phyloP scores from a whole-genome alignment of 2,329 filamentous ascomycete species.

The Xylaria sp. region DNA sequence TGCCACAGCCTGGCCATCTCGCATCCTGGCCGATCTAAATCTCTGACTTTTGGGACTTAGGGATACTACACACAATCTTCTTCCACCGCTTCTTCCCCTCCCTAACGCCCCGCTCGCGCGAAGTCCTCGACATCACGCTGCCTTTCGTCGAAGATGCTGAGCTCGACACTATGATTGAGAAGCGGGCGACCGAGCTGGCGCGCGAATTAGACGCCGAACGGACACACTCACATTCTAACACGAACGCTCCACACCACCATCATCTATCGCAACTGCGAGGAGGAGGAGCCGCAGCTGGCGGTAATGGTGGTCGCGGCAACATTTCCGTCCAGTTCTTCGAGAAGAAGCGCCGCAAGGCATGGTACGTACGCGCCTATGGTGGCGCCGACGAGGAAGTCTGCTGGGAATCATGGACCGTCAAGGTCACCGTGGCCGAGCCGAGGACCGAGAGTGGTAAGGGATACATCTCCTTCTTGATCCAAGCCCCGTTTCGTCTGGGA shows the following conservation, averaged over 20 bases:
- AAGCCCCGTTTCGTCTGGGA: neutral
- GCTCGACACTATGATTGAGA: constrained; percentile 92
- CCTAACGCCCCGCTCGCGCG: constrained; percentile 82
- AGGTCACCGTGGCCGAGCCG: constrained; percentile 92
- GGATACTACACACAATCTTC: constrained; percentile 96
- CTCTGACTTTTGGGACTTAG: constrained; percentile 58
- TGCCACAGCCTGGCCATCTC: constrained; percentile 34
- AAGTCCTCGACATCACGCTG: constrained; percentile 89
- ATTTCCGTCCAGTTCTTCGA: constrained; percentile 95
- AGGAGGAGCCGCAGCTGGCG: constrained; percentile 9
- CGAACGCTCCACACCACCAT: constrained; percentile 43
- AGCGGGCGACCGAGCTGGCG: constrained; percentile 81
- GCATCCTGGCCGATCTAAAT: constrained; percentile 28
- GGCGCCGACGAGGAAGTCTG: constrained; percentile 88
- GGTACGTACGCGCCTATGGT: constrained; percentile 68
- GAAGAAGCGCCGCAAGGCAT: constrained; percentile 84
- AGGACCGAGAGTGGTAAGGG: constrained; percentile 84
- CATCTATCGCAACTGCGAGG: constrained; percentile 49
- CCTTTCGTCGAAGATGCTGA: constrained; percentile 91
- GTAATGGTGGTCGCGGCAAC: constrained; percentile 66
- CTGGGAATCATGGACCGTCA: constrained; percentile 96
- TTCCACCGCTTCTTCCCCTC: constrained; percentile 98
- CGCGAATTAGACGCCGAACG: constrained; percentile 77
- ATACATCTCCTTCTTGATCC: neutral
- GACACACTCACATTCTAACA: constrained; percentile 39